Conservation (phyloP, 208 protist genomes). For the Trypanosoma scelopori region DNA sequence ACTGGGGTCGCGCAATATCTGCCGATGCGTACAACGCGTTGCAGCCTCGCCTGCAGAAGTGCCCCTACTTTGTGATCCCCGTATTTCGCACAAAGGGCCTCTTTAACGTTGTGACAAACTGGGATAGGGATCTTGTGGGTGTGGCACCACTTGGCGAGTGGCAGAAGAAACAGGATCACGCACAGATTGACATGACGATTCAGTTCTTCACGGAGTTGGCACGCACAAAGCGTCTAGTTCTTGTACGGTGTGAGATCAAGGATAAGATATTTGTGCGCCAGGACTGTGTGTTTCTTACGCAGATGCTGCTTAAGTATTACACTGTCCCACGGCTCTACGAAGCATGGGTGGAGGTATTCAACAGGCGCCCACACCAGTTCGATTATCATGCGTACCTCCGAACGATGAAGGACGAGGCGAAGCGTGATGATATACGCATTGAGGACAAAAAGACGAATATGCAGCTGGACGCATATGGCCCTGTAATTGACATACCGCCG, state of each 20-base stretch:
- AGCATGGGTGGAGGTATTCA: conserved; percentile 89
- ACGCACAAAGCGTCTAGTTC: conserved; percentile 79
- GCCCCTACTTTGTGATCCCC: conserved; percentile 91
- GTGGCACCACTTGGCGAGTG: conserved; percentile 88
- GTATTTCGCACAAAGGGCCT: conserved; percentile 90
- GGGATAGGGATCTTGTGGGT: conserved; percentile 82
- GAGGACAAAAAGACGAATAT: conserved; percentile 80
- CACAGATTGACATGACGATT: conserved; percentile 90
- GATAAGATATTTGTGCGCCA: conserved; percentile 87
- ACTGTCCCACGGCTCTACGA: conserved; percentile 81
- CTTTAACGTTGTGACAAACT: conserved; percentile 93
- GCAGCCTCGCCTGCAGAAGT: conserved; percentile 72
- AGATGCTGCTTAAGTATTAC: conserved; percentile 93
- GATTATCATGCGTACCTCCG: conserved; percentile 89
- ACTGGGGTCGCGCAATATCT: conserved; percentile 86
- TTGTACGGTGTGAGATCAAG: conserved; percentile 92
- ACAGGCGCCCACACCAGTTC: conserved; percentile 81
- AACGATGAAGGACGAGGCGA: conserved; percentile 90
- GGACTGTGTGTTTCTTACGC: conserved; percentile 89
- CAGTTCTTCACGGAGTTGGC: conserved; percentile 93
- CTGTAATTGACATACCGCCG: conserved; percentile 82
- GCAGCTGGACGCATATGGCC: conserved; percentile 74
- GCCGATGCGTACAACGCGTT: conserved; percentile 81
- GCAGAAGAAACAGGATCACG: conserved; percentile 87
- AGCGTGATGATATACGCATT: conserved; percentile 82